These are phyloP conservation scores for Talaromyces sp. DNA, from an alignment of 2,329 filamentous ascomycete genomes.

Conservation along the genomic window DNA sequence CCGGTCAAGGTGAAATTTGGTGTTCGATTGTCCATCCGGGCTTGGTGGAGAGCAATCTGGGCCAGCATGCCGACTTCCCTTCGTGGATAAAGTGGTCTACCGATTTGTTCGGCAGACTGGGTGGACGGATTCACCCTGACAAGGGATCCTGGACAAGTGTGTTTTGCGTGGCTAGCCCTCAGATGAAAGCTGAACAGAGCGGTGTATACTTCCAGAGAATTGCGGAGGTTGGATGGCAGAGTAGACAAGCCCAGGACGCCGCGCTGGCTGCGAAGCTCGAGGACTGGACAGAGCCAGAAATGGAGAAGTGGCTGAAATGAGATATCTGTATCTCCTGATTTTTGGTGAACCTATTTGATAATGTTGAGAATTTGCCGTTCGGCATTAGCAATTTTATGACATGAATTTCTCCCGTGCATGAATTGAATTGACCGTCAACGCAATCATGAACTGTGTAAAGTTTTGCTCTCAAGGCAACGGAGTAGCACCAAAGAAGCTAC, in stretches of 20 bases:
- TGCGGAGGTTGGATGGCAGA: constrained; percentile 11
- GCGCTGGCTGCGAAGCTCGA: constrained; percentile 9
- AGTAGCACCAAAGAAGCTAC: not conserved
- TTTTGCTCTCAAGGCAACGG: not conserved
- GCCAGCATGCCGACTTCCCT: constrained; percentile 3
- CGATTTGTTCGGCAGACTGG: constrained; percentile 4
- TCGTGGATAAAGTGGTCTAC: not conserved
- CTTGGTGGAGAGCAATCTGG: constrained; percentile 34
- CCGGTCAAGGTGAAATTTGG: constrained; percentile 39
- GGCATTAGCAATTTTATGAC: not conserved
- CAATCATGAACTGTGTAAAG: not conserved
- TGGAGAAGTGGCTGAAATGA: constrained; percentile 12
- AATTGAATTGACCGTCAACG: not conserved
- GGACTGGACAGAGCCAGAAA: constrained; percentile 14
- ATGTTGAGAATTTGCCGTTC: not conserved
- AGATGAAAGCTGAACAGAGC: constrained; percentile 34
- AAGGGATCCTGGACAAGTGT: constrained; percentile 37
- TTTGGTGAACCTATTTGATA: not conserved
- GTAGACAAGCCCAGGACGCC: constrained; percentile 11
- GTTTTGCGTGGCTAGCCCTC: constrained; percentile 36
- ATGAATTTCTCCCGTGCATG: not conserved
- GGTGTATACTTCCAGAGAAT: constrained; percentile 17
- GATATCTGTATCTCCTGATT: not conserved
- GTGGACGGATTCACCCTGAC: constrained; percentile 24
- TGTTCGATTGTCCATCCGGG: constrained; percentile 40